Conservation (phyloP, 495 filamentous ascomycete species). For the Hypoxylon lienhwacheense region DNA sequence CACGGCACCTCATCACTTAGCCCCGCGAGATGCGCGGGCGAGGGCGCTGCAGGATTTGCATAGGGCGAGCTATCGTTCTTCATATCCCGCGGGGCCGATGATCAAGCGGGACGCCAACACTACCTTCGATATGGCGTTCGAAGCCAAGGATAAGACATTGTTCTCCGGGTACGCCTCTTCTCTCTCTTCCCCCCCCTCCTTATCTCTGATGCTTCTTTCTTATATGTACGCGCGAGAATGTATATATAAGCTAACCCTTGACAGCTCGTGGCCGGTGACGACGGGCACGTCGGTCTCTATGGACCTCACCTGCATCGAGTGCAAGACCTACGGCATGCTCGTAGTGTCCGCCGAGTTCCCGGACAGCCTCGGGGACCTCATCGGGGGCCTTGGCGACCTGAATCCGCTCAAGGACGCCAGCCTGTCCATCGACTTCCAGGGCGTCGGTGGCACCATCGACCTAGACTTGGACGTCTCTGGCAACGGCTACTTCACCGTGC, state of each 20-base stretch:
- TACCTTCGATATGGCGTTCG: constrained; percentile 28
- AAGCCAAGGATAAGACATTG: constrained; percentile 18
- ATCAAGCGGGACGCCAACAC: constrained; percentile 29
- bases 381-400: constrained; percentile 18
- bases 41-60: no score
- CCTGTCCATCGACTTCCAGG: constrained; percentile 29
- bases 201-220: background rate
- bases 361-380: constrained; percentile 22
- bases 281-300: constrained; percentile 17
- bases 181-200: background rate
- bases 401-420: constrained; percentile 32
- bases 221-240: background rate
- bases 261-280: constrained; percentile 13
- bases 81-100: constrained; percentile 7
- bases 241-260: background rate
- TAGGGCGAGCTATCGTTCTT: no score
- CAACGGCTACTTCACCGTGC: constrained; percentile 24
- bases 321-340: constrained; percentile 28
- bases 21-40: constrained; percentile 2
- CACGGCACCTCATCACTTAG: background rate
- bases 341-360: constrained; percentile 31
- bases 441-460: constrained; percentile 30
- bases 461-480: constrained; percentile 12
- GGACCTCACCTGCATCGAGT: constrained; percentile 26
- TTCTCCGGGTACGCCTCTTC: constrained; percentile 22